These are phyloP conservation scores for Agroathelia rolfsii DNA, from an alignment of 1,284 basidiomycete genomes.

Conservation along the genomic window DNA sequence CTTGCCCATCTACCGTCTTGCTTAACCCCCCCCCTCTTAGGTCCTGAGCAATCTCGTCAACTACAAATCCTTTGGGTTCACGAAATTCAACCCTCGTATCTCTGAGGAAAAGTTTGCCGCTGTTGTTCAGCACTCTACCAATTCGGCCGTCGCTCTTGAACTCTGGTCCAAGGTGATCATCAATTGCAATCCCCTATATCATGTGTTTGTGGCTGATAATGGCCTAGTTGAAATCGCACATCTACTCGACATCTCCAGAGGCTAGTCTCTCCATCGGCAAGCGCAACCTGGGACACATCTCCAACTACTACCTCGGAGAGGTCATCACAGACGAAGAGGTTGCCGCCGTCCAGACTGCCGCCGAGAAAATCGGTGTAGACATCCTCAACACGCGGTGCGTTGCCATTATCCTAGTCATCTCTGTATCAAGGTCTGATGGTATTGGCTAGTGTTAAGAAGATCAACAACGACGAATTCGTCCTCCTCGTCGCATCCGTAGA, in stretches of 20 bases:
- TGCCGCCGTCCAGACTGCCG: constrained; percentile 57
- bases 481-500: constrained; percentile 66
- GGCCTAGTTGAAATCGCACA: constrained; percentile 55
- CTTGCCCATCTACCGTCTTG: constrained; percentile 7
- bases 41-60: constrained; percentile 71
- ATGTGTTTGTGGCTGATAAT: constrained; percentile 8
- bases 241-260: constrained; percentile 60
- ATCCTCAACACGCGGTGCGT: constrained; percentile 73
- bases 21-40: constrained; percentile 24
- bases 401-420: background rate
- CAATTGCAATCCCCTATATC: background rate
- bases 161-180: constrained; percentile 51
- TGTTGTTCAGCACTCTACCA: constrained; percentile 51
- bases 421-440: constrained; percentile 2
- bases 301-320: constrained; percentile 75
- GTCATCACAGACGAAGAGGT: constrained; percentile 66
- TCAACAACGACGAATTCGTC: constrained; percentile 46
- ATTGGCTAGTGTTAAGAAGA: constrained; percentile 52
- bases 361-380: constrained; percentile 63
- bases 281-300: constrained; percentile 62
- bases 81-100: constrained; percentile 72
- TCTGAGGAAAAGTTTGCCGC: constrained; percentile 48
- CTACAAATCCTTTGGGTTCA: constrained; percentile 74
- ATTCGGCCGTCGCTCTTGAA: constrained; percentile 39
- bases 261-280: constrained; percentile 68